Evolutionary conservation across 805 yeast genomes (phyloP).

Genomic region (Starmerella khaoyaiensis): DNA sequence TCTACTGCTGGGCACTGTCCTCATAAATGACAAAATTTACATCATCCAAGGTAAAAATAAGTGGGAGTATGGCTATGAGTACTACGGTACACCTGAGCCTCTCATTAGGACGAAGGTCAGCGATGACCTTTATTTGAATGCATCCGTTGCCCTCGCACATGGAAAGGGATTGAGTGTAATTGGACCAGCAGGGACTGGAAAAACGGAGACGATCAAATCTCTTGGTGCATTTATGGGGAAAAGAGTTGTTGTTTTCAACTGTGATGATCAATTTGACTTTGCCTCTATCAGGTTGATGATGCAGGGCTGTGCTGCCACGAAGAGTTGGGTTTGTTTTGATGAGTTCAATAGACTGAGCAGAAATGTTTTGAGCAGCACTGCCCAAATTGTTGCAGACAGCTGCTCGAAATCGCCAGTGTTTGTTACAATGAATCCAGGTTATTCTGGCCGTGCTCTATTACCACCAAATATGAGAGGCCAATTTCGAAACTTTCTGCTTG

Average conservation of each 20-base stretch:
- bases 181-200: conserved; percentile 98
- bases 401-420: conserved; percentile 45
- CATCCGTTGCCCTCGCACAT: conserved; percentile 63
- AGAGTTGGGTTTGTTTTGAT: conserved; percentile 94
- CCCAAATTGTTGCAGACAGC: conserved; percentile 63
- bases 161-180: conserved; percentile 77
- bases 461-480: conserved; percentile 78
- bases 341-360: conserved; percentile 76
- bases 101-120: conserved; percentile 68
- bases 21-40: not conserved
- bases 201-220: conserved; percentile 81
- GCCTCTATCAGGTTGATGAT: conserved; percentile 66
- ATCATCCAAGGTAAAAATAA: conserved; percentile 42
- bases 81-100: conserved; percentile 58
- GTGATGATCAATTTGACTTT: conserved; percentile 81
- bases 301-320: conserved; percentile 65
- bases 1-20: not conserved
- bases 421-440: conserved; percentile 83
- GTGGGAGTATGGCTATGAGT: conserved; percentile 66
- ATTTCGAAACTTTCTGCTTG: conserved; percentile 65
- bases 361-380: conserved; percentile 65
- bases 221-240: conserved; percentile 68
- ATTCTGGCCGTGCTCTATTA: conserved; percentile 65
- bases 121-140: conserved; percentile 47
- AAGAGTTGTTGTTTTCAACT: conserved; percentile 74